Conservation (phyloP, 2,329 filamentous ascomycete genomes). For the Dendryphion nanum region DNA sequence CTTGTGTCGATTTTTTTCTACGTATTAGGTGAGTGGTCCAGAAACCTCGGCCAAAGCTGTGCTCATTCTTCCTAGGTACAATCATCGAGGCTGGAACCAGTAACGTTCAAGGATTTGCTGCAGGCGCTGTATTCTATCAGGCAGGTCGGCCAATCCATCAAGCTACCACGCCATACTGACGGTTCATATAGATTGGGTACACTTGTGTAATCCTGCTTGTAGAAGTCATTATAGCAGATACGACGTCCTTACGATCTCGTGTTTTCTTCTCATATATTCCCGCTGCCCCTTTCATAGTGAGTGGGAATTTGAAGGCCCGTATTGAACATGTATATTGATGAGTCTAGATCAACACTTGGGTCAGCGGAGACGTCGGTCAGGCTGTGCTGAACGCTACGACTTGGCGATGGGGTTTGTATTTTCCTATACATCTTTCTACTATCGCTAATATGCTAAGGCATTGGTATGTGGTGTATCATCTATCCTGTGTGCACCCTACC, state of each 20-base stretch:
- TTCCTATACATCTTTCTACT: too few species aligned
- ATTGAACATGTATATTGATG: slow-evolving; percentile 2
- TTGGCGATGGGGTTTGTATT: slow-evolving; percentile 66
- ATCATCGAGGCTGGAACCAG: slow-evolving; percentile 56
- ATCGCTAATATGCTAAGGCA: too few species aligned
- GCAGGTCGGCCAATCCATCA: too few species aligned
- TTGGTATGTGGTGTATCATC: slow-evolving; percentile 63
- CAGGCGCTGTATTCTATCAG: slow-evolving; percentile 60
- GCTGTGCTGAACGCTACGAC: slow-evolving; percentile 51
- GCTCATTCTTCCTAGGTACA: slow-evolving; percentile 37
- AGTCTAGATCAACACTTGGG: slow-evolving; percentile 64
- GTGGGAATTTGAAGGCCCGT: too few species aligned
- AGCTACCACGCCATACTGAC: slow-evolving; percentile 1
- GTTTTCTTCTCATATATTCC: slow-evolving; percentile 66
- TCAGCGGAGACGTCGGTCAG: slow-evolving; percentile 57
- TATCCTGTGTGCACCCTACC: slow-evolving; percentile 58
- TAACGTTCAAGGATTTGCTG: slow-evolving; percentile 53
- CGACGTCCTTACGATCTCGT: slow-evolving; percentile 62
- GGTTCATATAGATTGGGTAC: slow-evolving; percentile 54
- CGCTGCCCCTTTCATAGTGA: slow-evolving; percentile 56
- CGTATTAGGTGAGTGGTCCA: slow-evolving; percentile 24
- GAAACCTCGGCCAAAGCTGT: background rate
- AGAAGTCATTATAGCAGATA: slow-evolving; percentile 64
- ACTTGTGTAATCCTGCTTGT: slow-evolving; percentile 61
- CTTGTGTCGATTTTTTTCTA: slow-evolving; percentile 58